Base-by-base conservation (phyloP, 176 grass and related monocot genomes). In the Puya raimondii region DNA sequence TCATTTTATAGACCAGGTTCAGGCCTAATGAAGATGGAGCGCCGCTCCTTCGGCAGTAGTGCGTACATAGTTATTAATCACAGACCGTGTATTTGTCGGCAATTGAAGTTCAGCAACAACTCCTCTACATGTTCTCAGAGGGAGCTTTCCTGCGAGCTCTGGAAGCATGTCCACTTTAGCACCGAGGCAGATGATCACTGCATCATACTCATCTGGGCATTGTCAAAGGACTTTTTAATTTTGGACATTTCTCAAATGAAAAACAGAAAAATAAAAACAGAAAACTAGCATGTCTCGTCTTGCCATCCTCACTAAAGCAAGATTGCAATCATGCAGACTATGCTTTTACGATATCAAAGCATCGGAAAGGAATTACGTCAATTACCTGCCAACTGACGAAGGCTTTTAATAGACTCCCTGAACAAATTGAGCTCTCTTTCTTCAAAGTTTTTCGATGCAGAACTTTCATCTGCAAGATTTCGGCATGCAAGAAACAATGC, bases 141-240 rank as follows among this genome's bases (percentile, higher is more conserved):
- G 94, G 12, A 97, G 73, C 72, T 92, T 97, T 80, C 88, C 88
- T 77, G 66, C 74, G 29, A 97, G 84, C 72, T 92, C 86, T 67
- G 84, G 89, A 79, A 97, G 86, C 22, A 67, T 77, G 8, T 65
- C 23, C 61, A 74, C 86, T 72, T 87, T 90, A 71, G 79, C 89
- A 71, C 94, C 94, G 74, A 97, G 84, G 70, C 94, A 97, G 47
- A 97, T 76, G 70, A 97, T 87, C 47, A 90, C 75, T 4, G 86
- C 73, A 82, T 97, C 86, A 84, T 97, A 97, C 76, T 90, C 80
- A 23, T 82, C 89, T 97, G 86, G 66, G 77, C 51, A 80, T n/a
- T 14, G 33, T 77, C 4, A 23, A 47, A 47, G 20, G 16, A 18
- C 12, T 57, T 57, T 16, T 17, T 3, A 57, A 57, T 17, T 57